Percentiles rank a stretch among this genome's conserved stretches.
These are phyloP conservation scores for Myriosclerotinia duriaeana DNA, from an alignment of 2,329 filamentous ascomycete genomes.

Conservation along the genomic window DNA sequence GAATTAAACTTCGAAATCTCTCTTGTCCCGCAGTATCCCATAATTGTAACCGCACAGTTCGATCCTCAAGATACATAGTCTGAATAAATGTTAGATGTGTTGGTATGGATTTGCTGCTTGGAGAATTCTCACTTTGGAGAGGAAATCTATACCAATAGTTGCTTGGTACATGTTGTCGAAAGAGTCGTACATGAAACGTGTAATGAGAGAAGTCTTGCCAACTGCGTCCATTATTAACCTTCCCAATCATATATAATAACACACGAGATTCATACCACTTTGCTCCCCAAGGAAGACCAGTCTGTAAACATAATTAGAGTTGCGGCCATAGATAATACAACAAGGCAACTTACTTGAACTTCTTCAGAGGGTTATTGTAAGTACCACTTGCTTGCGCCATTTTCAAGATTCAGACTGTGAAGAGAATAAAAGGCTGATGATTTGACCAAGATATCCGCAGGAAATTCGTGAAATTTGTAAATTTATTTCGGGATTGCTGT, in stretches of 20 bases:
- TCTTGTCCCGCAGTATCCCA: slow-evolving; percentile 99
- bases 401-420: slow-evolving; percentile 40
- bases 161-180: slow-evolving; percentile 99
- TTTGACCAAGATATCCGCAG: slow-evolving; percentile 26
- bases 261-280: slow-evolving; percentile 69
- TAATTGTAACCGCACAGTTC: slow-evolving; percentile 93
- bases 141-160: slow-evolving; percentile 98
- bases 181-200: slow-evolving; percentile 99
- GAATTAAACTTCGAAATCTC: slow-evolving; percentile 93
- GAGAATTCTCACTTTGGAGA: slow-evolving; percentile 74
- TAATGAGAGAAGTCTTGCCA: slow-evolving; percentile 97
- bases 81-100: slow-evolving; percentile 42
- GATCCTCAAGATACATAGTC: slow-evolving; percentile 99
- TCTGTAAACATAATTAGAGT: slow-evolving; percentile 50
- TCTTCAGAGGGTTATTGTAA: slow-evolving; percentile 99
- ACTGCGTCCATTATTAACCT: slow-evolving; percentile 56
- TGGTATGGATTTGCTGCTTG: slow-evolving; percentile 15
- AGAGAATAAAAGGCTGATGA: slow-evolving; percentile 14
- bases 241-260: background rate
- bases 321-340: background rate
- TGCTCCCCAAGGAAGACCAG: slow-evolving; percentile 98
- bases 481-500: slow-evolving; percentile 15
- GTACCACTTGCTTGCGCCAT: slow-evolving; percentile 86
- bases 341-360: slow-evolving; percentile 78
- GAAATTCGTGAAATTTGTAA: slow-evolving; percentile 18